Evolutionary conservation across 2,329 filamentous ascomycete species (phyloP), one percentile per base, ranked within the genome.

Genomic region (Aspergillus ochraceus): DNA sequence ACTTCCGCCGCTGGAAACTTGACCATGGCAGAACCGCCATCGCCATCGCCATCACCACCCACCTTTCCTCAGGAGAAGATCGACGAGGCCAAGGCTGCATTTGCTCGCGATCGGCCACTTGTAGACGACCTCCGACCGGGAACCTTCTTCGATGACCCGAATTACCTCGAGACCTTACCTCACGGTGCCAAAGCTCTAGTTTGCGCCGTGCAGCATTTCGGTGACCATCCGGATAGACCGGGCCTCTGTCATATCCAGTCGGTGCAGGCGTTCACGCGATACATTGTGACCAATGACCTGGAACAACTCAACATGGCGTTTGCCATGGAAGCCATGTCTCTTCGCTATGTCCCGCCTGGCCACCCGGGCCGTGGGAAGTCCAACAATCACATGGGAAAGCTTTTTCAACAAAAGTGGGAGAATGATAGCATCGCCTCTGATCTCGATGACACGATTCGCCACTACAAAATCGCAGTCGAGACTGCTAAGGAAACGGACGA

Each of bases 321-420:
- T 46, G 55, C 55, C 19, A 20, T 57, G 49, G 47, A 42, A 14
- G 55, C 49, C 32, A 52, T 57, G 49, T 51, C 55, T 14, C 55
- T 57, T 6, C 49, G 55, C 22, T 57, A 57, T 22, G 49, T 57
- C 5, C 55, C 47, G 26, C 29, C 55, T 12, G 49, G 24, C 17
- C 55, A 52, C 14, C 55, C 55, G 12, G 55, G 55, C 8, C 55
- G 55, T 52, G 55, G 55, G 10, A 57, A 57, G 39, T 52, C 55
- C 4, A 57, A 57, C 32, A 17, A 57, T 36, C 49, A 46, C n/a
- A 52, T 57, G 55, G 55, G 55, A 8, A 8, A 20, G 26, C 14
- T 57, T 22, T 57, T 46, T 30, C 55, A 57, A 24, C 30, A 36
- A 19, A 57, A 45, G 26, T 57, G 55, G 55, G 55, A 57, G 11